Percentiles rank a stretch among this genome's conserved stretches.
Evolutionary conservation across 306 rosid genomes (phyloP).

Genomic region (Myrica gale): DNA sequence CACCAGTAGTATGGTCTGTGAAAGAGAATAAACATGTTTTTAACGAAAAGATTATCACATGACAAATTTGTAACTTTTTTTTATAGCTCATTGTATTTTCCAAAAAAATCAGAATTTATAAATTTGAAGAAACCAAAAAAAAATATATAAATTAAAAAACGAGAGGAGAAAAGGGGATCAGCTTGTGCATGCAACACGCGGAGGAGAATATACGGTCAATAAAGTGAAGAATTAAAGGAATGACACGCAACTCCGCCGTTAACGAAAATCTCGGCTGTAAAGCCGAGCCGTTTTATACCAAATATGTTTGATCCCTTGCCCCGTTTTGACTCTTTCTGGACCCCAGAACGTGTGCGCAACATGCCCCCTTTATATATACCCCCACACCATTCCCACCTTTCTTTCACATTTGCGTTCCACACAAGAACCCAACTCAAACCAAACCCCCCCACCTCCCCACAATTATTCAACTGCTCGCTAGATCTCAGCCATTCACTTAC

Average conservation of each 20-base stretch:
- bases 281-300: constrained; percentile 29
- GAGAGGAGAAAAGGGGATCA: no score
- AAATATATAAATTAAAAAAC: no score
- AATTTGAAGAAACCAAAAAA: no score
- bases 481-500: neutral
- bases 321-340: constrained; percentile 11
- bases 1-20: no score
- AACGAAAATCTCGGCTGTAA: neutral
- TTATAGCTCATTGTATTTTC: no score
- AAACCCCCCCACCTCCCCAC: neutral
- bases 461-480: neutral
- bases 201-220: neutral
- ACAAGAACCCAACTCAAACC: neutral
- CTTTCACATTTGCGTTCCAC: neutral
- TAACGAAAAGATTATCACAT: no score
- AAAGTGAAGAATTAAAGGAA: neutral
- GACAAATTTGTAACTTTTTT: no score
- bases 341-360: constrained; percentile 28
- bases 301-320: neutral
- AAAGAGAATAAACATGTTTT: no score
- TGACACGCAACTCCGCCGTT: neutral
- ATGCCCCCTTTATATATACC: constrained; percentile 17
- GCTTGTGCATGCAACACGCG: neutral
- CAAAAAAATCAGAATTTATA: no score
- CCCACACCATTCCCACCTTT: neutral